A percentile compares a stretch with the other conserved stretches of the same genome.
phyloP scores from a whole-genome alignment of 345 rosid genomes.

The Populus deltoides region DNA sequence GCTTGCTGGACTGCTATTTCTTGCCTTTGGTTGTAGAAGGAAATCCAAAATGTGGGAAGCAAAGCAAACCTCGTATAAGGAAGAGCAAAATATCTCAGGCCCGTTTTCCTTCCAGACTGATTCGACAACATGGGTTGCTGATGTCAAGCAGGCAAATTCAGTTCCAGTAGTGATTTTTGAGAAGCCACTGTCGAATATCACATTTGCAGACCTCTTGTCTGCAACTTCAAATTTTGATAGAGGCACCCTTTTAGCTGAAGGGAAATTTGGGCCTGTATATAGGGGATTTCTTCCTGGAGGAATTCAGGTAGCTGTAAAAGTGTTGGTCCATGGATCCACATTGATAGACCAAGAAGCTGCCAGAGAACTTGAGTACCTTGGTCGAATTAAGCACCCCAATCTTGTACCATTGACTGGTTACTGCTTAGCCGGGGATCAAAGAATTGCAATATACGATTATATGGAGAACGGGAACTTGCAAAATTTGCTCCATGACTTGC shows the following conservation, averaged over 20 bases:
- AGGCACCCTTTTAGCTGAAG: conserved; percentile 85
- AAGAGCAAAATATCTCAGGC: conserved; percentile 72
- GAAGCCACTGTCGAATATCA: conserved; percentile 80
- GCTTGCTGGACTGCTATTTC: conserved; percentile 56
- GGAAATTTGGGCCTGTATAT: conserved; percentile 91
- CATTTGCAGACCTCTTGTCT: conserved; percentile 81
- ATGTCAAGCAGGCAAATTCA: conserved; percentile 76
- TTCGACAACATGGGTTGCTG: conserved; percentile 93
- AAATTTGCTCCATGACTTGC: conserved; percentile 79
- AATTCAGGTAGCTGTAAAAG: conserved; percentile 91
- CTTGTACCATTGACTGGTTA: conserved; percentile 90
- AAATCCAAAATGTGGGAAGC: conserved; percentile 50
- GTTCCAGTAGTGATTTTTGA: conserved; percentile 79
- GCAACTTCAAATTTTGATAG: conserved; percentile 86
- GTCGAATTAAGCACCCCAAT: conserved; percentile 81
- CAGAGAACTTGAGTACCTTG: conserved; percentile 82
- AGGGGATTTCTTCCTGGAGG: conserved; percentile 91
- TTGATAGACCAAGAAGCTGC: conserved; percentile 88
- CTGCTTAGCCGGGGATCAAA: conserved; percentile 90
- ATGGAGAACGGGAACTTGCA: conserved; percentile 98
- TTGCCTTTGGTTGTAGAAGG: conserved; percentile 68
- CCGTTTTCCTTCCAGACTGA: conserved; percentile 89
- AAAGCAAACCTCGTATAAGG: conserved; percentile 62
- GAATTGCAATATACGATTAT: conserved; percentile 90
- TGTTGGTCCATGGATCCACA: conserved; percentile 84